Base-by-base conservation (phyloP, 1,139 yeast species). In the Hansenula lynferdii region DNA sequence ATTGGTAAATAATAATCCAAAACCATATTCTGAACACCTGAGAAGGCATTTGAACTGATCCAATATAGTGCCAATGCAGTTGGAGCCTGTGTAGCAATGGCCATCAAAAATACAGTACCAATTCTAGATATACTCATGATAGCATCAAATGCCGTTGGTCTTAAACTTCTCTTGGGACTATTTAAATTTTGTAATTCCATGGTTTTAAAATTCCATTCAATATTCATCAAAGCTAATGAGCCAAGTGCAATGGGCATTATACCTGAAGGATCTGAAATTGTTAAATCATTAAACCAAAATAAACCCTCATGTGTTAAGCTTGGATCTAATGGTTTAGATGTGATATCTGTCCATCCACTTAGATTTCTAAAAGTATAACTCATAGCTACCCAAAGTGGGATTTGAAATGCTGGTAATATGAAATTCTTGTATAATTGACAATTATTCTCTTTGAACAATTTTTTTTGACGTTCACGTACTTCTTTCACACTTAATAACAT, bases 331-430 rank as follows among this genome's bases (percentile, higher is more conserved):
- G 84, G 77, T 15, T 31, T 39, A 0, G 43, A 26, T 10, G 69
- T 56, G 27, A 70, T 66, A 34, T 72, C 73, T 64, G 75, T 69
- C 15, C 72, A 67, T 37, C 44, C 65, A 51, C 45, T 58, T 42
- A 38, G 64, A 38, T 81, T 76, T 47, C 97, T 70, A 54, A 89
- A 75, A 1, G 90, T 80, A 50, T 82, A 65, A 9, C 94, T 82
- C 71, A 87, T 70, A 2, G 81, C 69, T 4, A 87, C 70, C 95
- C 96, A 90, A n/a, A 89, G 60, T 0, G 97, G 97, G 22, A 90
- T 70, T 57, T 90, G 97, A 18, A 85, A 76, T 1, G 79, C 65
- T 0, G 97, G 97, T 34, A 85, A 55, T 2, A 80, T 57, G 41
- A 80, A 64, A 51, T 85, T 81, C 57, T 87, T 89, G 90, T 95